Evolutionary conservation across 768 basidiomycete species (phyloP).

Genomic region (Neoboletus magnificus): DNA sequence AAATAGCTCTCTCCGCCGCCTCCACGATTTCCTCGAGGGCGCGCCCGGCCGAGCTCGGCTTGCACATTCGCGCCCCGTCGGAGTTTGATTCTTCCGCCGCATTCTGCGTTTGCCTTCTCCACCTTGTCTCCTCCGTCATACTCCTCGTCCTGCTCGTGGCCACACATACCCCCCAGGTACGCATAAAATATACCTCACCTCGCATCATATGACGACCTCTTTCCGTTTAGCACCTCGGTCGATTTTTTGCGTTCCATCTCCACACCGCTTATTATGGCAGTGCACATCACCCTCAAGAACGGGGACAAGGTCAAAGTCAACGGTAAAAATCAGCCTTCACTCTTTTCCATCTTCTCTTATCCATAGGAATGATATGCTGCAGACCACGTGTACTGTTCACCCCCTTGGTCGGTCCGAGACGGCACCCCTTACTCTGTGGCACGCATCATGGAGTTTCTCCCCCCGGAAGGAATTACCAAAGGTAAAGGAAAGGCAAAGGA

Average conservation of each 20-base stretch:
- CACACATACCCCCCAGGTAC: constrained; percentile 20
- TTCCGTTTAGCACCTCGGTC: constrained; percentile 4
- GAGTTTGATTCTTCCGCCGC: constrained; percentile 33
- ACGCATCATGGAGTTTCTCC: constrained; percentile 95
- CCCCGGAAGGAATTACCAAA: constrained; percentile 69
- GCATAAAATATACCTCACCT: constrained; percentile 18
- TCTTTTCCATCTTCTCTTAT: constrained; percentile 15
- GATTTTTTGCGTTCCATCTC: constrained; percentile 30
- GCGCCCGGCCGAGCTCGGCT: constrained; percentile 8
- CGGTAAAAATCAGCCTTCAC: constrained; percentile 49
- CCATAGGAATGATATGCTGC: constrained; percentile 32
- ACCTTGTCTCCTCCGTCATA: constrained; percentile 35
- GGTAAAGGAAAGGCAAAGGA: constrained; percentile 65
- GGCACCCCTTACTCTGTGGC: constrained; percentile 95
- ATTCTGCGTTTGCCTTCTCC: constrained; percentile 33
- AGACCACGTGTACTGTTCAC: constrained; percentile 98
- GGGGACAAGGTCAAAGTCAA: constrained; percentile 84
- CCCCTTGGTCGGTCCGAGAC: constrained; percentile 87
- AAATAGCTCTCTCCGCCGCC: background rate
- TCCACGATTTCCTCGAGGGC: background rate
- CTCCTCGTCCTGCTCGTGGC: constrained; percentile 21
- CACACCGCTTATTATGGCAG: constrained; percentile 27
- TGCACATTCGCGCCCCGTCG: constrained; percentile 34
- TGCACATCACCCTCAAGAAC: constrained; percentile 63
- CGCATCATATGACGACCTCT: background rate